A percentile compares a stretch with the other conserved stretches of the same genome.
These are phyloP conservation scores for Bretschneidera sinensis DNA, from an alignment of 345 rosid species.

Conservation along the genomic window DNA sequence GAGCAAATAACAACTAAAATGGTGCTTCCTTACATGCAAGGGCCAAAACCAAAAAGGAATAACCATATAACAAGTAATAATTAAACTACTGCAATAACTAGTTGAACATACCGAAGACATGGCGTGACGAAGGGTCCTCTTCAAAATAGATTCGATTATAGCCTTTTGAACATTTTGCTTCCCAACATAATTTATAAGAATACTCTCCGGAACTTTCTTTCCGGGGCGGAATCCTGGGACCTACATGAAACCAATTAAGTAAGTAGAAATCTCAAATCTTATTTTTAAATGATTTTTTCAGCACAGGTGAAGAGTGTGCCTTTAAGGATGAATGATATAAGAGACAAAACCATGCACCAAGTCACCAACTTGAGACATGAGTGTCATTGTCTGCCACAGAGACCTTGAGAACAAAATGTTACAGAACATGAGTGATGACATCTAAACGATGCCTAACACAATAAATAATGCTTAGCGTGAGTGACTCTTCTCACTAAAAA, in stretches of 20 bases:
- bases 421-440: background rate
- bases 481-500: no score
- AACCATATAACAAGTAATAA: no score
- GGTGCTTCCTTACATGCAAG: no score
- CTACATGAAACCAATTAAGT: slow-evolving; percentile 21
- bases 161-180: slow-evolving; percentile 67
- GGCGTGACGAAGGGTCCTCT: slow-evolving; percentile 96
- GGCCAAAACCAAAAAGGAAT: no score
- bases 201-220: slow-evolving; percentile 63
- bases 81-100: no score
- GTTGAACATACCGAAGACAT: slow-evolving; percentile 57
- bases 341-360: background rate
- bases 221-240: slow-evolving; percentile 92
- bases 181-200: slow-evolving; percentile 69
- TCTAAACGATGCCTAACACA: background rate
- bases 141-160: slow-evolving; percentile 74
- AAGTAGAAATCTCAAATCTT: background rate
- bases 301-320: background rate
- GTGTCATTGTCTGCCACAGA: background rate
- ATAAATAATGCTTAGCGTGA: no score
- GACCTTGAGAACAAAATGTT: background rate
- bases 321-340: no score
- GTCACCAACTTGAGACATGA: background rate
- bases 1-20: no score
- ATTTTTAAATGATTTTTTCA: background rate